Conservation (phyloP, 2,329 filamentous ascomycete species). For the Parastagonospora nodorum region DNA sequence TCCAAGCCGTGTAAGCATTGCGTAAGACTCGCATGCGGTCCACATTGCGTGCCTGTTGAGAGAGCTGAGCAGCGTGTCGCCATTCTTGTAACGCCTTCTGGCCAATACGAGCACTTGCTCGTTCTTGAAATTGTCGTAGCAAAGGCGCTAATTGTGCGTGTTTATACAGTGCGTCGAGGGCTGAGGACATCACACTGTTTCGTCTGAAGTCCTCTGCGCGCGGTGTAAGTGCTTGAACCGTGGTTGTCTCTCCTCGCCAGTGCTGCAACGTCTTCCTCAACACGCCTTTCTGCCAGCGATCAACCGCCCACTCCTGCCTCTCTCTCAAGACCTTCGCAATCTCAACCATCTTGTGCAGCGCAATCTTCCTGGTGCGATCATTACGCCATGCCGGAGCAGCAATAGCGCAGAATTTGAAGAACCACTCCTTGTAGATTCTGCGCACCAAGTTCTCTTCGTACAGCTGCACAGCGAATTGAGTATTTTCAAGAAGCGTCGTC, state of each 20-base stretch:
- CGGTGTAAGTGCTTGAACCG: constrained; percentile 36
- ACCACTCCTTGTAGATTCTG: constrained; percentile 43
- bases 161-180: constrained; percentile 36
- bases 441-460: constrained; percentile 42
- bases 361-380: constrained; percentile 28
- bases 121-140: constrained; percentile 51
- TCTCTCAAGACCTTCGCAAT: constrained; percentile 31
- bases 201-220: constrained; percentile 43
- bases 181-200: constrained; percentile 24
- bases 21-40: constrained; percentile 60
- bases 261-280: constrained; percentile 29
- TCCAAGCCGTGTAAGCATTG: constrained; percentile 66
- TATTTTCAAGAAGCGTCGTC: constrained; percentile 41
- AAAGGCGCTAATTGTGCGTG: constrained; percentile 51
- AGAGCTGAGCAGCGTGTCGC: constrained; percentile 50
- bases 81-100: constrained; percentile 56
- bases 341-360: constrained; percentile 35
- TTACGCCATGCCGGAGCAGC: constrained; percentile 42
- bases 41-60: constrained; percentile 55
- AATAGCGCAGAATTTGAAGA: constrained; percentile 43
- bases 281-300: constrained; percentile 27
- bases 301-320: constrained; percentile 26
- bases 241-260: constrained; percentile 25
- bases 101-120: constrained; percentile 53
- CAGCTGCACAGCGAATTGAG: constrained; percentile 35